phyloP scores from a whole-genome alignment of 1,284 basidiomycete species.

The Puccinia coronata region DNA sequence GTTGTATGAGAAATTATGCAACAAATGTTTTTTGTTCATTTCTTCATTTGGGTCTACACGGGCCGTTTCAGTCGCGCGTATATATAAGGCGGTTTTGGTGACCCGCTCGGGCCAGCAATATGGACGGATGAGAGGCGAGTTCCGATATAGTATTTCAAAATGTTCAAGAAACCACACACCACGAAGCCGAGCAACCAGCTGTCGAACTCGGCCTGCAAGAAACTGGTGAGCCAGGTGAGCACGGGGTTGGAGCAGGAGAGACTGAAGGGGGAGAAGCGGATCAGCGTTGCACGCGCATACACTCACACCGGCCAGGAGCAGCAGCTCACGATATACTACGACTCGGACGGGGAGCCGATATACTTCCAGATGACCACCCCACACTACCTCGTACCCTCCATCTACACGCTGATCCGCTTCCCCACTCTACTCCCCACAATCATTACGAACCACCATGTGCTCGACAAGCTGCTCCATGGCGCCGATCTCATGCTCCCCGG shows the following conservation, averaged over 20 bases:
- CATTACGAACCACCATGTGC: constrained; percentile 15
- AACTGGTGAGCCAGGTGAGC: no score
- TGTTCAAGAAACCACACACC: constrained; percentile 37
- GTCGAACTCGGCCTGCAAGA: constrained; percentile 23
- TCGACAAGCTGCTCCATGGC: constrained; percentile 19
- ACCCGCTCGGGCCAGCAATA: no score
- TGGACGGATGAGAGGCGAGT: no score
- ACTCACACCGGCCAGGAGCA: constrained; percentile 15
- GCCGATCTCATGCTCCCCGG: constrained; percentile 47
- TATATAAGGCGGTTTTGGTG: no score
- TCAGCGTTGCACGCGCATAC: constrained; percentile 9
- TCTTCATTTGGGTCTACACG: no score
- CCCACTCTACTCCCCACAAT: constrained; percentile 29
- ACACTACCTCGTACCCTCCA: background rate
- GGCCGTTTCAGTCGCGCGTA: no score
- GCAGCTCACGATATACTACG: constrained; percentile 15
- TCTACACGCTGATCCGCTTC: constrained; percentile 25
- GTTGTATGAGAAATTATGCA: no score
- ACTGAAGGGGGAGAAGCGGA: background rate
- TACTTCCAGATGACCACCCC: background rate
- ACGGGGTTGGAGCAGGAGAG: no score
- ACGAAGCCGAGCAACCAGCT: constrained; percentile 20
- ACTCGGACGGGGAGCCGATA: constrained; percentile 10
- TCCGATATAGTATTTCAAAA: no score
- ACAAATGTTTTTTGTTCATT: no score